Conservation (phyloP, 805 yeast genomes). For the Kodamaea neixiangensis region DNA sequence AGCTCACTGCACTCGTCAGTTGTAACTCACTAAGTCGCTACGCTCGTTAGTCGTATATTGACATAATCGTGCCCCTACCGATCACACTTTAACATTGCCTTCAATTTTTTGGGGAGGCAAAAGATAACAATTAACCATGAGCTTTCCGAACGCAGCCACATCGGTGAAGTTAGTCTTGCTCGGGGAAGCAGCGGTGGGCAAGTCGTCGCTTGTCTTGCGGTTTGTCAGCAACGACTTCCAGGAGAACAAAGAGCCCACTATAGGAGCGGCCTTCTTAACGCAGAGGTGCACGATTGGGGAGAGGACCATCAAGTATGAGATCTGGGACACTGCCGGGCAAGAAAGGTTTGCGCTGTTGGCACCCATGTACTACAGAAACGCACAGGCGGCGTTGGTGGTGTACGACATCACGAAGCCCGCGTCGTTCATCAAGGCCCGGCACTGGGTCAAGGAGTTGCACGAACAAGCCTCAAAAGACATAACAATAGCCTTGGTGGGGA, state of each 20-base stretch:
- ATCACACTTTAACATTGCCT: constrained; percentile 10
- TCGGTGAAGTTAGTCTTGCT: constrained; percentile 86
- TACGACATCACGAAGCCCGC: constrained; percentile 95
- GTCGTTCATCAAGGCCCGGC: constrained; percentile 89
- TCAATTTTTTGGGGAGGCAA: constrained; percentile 3
- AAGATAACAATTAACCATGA: constrained; percentile 18
- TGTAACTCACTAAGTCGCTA: too few species aligned
- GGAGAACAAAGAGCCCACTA: constrained; percentile 96
- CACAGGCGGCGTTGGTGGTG: constrained; percentile 95
- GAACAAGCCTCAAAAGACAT: constrained; percentile 94
- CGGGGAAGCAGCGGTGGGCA: constrained; percentile 99
- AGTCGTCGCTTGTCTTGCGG: constrained; percentile 86
- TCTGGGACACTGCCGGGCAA: constrained; percentile 98
- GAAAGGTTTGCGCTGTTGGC: constrained; percentile 95
- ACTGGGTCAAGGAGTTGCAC: constrained; percentile 95
- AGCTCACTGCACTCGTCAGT: too few species aligned
- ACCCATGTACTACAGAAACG: constrained; percentile 96
- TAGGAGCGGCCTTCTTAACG: constrained; percentile 96
- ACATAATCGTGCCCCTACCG: constrained; percentile 7
- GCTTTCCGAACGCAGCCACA: constrained; percentile 48
- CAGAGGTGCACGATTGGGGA: constrained; percentile 89
- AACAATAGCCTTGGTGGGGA: constrained; percentile 91
- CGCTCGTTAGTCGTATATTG: too few species aligned
- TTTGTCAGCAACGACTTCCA: constrained; percentile 95
- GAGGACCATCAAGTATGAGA: constrained; percentile 85